A percentile compares a stretch with the other conserved stretches of the same genome.
phyloP scores from a whole-genome alignment of 345 rosid species.

The Populus deltoides region DNA sequence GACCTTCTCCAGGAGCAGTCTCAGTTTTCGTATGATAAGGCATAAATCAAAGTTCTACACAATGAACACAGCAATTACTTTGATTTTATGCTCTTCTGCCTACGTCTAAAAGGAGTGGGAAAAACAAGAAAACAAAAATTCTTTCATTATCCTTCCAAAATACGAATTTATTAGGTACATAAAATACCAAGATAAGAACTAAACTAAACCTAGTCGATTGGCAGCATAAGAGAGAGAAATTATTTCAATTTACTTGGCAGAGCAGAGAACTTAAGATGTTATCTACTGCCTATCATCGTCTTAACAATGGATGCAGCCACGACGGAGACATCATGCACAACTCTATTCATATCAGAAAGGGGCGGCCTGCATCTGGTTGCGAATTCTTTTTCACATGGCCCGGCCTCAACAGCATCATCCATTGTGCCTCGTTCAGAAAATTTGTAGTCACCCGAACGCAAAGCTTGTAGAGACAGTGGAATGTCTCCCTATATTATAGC shows the following conservation, averaged over 20 bases:
- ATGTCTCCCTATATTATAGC: slow-evolving; percentile 1
- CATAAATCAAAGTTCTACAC: background rate
- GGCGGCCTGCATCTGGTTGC: slow-evolving; percentile 4
- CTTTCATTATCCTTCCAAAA: background rate
- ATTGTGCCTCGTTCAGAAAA: slow-evolving; percentile 21
- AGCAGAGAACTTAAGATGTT: background rate
- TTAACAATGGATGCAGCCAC: slow-evolving; percentile 28
- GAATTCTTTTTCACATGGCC: slow-evolving; percentile 29
- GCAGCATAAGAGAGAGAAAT: too few relatives aligned
- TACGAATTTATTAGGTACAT: too few relatives aligned
- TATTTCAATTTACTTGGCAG: background rate
- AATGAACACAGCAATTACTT: background rate
- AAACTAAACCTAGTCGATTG: too few relatives aligned
- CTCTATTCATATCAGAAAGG: slow-evolving; percentile 20
- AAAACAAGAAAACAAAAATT: background rate
- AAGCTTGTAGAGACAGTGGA: slow-evolving; percentile 14
- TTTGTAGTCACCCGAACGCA: slow-evolving; percentile 17
- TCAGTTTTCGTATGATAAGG: too few relatives aligned
- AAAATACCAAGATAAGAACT: too few relatives aligned
- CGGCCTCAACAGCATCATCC: slow-evolving; percentile 31
- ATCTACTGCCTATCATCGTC: background rate
- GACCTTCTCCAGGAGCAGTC: too few relatives aligned
- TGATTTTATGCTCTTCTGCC: background rate
- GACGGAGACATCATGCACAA: slow-evolving; percentile 25
- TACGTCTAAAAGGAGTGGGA: background rate